Evolutionary conservation across 257 asterid genomes (phyloP), one percentile per base, ranked within the genome.

Genomic region (Capsicum baccatum): DNA sequence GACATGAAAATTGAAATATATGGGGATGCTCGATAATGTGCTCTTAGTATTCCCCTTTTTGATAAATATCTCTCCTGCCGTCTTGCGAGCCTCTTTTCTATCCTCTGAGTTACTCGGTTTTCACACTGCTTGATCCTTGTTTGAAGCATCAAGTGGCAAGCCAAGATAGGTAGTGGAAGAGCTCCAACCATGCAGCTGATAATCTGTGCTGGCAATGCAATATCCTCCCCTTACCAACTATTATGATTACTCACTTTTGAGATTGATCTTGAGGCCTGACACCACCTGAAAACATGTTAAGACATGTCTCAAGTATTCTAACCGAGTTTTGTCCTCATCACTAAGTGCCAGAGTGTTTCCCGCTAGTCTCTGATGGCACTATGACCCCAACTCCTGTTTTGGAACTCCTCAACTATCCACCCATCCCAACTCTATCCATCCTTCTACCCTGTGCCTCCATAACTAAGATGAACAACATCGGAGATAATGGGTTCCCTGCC

Each of bases 201-300:
- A 35, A 35, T 4, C 39, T 3, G 50, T 67, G 74, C 74, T 67
- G 37, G 74, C 74, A 67, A 37, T 67, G 50, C 7, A 67, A 37
- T 37, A 35, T 37, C 52, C 52, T n/a, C 52, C 52, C 76, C 76
- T 68, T 68, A 37, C 76, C 76, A 67, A 67, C 52, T 3, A 37
- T 50, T 67, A 67, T 37, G 47, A 37, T 67, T 67, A 35, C 50
- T 37, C 76, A 67, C 52, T 67, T 14, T 67, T 67, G 76, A 67
- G 76, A 67, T 67, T 67, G 76, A 37, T 67, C 50, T 37, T 67
- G 52, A 14, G 76, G 50, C 21, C 76, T 67, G 76, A 67, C 13
- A 67, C 52, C 76, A 15, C 76, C 52, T 67, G 47, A 15, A 67
- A 67, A 44, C 26, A 42, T 67, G 52, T 37, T 68, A 68, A 37